Evolutionary conservation across 345 rosid genomes (phyloP), one percentile per base, ranked within the genome.

Genomic region (Linum usitatissimum): DNA sequence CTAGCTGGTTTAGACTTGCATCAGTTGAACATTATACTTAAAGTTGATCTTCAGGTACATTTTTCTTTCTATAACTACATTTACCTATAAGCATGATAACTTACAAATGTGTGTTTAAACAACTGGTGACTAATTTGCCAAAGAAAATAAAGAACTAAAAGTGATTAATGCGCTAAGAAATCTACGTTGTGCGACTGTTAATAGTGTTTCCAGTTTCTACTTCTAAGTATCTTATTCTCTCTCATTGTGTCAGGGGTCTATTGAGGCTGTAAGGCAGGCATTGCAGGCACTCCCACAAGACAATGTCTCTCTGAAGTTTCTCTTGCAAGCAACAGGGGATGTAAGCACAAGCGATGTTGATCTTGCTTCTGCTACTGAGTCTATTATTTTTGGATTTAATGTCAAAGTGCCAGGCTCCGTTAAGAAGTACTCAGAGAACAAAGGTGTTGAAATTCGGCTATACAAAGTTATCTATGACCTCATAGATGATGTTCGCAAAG

Each of bases 221-320:
- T 34, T 34, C 38, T 34, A 7, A 34, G 8, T 34, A n/a, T 20
- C 59, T 55, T 1, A 59, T 64, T 38, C 65, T 68, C 21, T 55
- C 53, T 75, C 67, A 60, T 75, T 59, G 62, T 74, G 71, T 68
- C 71, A 93, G 97, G 99, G 99, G 71, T 93, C 99, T 64, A 84
- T 89, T 63, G 99, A 87, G 77, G 99, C 99, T 55, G 82, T 87
- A 56, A 87, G 88, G 75, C 96, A 87, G 80, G 99, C 99, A 45
- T 69, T 93, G 64, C 96, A 80, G 73, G 90, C 79, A 61, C 96
- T 93, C 19, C 99, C 99, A 55, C 97, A 84, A 76, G 87, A 78
- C 68, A 93, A 87, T 63, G 91, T 93, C 51, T 85, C 91, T 23
- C 77, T 90, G 82, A 93, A 90, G 76, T 93, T 89, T 76, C 83